Evolutionary conservation across 139 green algal genomes (phyloP), one percentile per base, ranked within the genome.

Genomic region (Haematococcus sp.): DNA sequence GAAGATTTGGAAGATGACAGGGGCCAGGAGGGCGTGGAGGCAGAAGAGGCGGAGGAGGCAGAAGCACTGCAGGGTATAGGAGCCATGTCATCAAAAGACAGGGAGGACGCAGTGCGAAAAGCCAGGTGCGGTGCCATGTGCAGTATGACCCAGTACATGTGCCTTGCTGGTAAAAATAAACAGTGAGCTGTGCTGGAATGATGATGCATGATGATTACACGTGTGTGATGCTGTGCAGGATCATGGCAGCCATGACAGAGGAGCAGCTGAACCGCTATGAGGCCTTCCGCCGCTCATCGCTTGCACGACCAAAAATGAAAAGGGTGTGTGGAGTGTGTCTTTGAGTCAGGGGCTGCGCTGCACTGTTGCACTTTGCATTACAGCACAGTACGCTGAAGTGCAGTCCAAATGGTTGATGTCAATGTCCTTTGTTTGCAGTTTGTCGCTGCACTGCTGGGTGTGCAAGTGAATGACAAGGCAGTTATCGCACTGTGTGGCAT

Each of bases 261-360:
- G 71, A 83, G 71, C 86, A 95, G 74, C 74, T 88, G 60, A 80
- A 93, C 46, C 68, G 90, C 2, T 92, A 92, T 54, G 89, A 90
- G 68, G 78, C 81, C 0, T 95, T 91, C 60, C 78, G 84, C 15
- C 78, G 88, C 1, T 92, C 90, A 0, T 83, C 71, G 17, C 61
- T 95, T 5, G 69, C 83, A 17, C 78, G 75, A 23, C 52, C 74
- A 20, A 86, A 86, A 25, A 78, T 93, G 81, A 88, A 86, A 49
- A 65, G 79, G 75, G 71, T 83, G 49, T 0, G 51, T 35, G 9
- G 32, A n/a, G 15, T 34, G 4, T 11, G 40, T 11, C 7, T 7
- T n/a, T n/a, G n/a, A n/a, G n/a, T n/a, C n/a, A n/a, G n/a, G n/a
- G n/a, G n/a, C n/a, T n/a, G n/a, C n/a, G n/a, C n/a, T n/a, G n/a